Base-by-base conservation (phyloP, 2,329 filamentous ascomycete species). In the Mycosphaerella sp. region DNA sequence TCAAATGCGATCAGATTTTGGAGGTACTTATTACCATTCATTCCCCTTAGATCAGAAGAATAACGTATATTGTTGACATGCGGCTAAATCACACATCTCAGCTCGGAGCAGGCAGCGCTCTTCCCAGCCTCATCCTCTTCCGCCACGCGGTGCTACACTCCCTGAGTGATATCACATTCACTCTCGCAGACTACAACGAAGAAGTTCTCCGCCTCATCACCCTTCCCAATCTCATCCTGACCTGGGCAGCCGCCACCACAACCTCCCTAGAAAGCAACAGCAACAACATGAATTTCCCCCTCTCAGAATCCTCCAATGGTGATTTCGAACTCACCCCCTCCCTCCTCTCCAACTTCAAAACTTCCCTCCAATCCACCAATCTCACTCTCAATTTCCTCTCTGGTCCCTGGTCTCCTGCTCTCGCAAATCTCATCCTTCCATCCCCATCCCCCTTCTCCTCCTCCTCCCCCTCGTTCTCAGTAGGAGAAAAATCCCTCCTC, bases 141-240 rank as follows among this genome's bases (percentile, higher is more conserved):
- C 83, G 86, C 64, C 86, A 78, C 54, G 70, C 77, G 11, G 62
- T 84, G 1, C 62, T 60, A n/a, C 69, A 74, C 9, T 77, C 76
- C 61, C 69, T 72, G 44, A 70, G 67, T 12, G 59, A 55, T 6
- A 70, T 87, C 29, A 77, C 80, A 51, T 79, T 92, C 60, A 80
- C 83, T 14, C 72, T 92, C 23, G 84, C 86, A 48, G 88, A 93
- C 72, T 93, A 91, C 73, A 93, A 93, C 66, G 82, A 83, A 38
- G 80, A 83, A 3, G 88, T 93, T 10, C 76, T 93, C 49, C 80
- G 86, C 55, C 80, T 92, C 11, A 87, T 91, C 58, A 92, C 87
- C 1, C 69, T 93, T 34, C 87, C 88, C 51, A 93, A 93, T 70
- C 74, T 92, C 42, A 69, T 93, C 39, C 77, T 93, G 32, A 78